Evolutionary conservation across 768 basidiomycete species (phyloP).

Genomic region (Tylopilus subfusipes): DNA sequence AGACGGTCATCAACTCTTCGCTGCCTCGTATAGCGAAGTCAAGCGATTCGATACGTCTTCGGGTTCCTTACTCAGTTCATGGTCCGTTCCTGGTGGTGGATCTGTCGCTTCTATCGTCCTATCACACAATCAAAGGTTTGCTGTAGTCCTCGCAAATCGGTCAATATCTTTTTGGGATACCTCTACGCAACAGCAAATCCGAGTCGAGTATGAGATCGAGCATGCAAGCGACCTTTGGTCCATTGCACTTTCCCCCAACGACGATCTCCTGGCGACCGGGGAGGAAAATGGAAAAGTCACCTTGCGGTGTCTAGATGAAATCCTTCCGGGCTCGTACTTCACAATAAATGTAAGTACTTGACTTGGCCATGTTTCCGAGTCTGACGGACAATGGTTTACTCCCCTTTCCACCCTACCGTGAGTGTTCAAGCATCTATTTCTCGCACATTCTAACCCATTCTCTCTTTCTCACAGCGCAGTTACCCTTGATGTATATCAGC

Average conservation of each 20-base stretch:
- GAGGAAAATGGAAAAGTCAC: not conserved
- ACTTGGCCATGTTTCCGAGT: not conserved
- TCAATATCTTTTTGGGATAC: constrained; percentile 1
- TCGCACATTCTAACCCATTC: too few species aligned
- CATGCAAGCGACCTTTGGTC: not conserved
- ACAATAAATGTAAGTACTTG: not conserved
- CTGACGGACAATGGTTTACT: not conserved
- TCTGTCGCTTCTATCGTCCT: not conserved
- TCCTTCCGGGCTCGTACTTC: not conserved
- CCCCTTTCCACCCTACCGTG: too few species aligned
- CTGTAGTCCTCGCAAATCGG: not conserved
- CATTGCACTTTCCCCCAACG: not conserved
- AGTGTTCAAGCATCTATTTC: too few species aligned
- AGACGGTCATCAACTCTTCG: not conserved
- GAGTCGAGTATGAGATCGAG: not conserved
- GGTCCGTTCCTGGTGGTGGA: not conserved
- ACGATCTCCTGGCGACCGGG: not conserved
- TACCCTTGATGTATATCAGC: not conserved
- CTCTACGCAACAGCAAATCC: not conserved
- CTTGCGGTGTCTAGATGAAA: not conserved
- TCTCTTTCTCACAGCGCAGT: too few species aligned
- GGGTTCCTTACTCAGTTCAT: not conserved
- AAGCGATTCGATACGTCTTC: not conserved
- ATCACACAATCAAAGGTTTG: not conserved
- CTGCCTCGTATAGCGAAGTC: not conserved